These are phyloP conservation scores for Chara braunii DNA, from an alignment of 139 green algal species.

Conservation along the genomic window DNA sequence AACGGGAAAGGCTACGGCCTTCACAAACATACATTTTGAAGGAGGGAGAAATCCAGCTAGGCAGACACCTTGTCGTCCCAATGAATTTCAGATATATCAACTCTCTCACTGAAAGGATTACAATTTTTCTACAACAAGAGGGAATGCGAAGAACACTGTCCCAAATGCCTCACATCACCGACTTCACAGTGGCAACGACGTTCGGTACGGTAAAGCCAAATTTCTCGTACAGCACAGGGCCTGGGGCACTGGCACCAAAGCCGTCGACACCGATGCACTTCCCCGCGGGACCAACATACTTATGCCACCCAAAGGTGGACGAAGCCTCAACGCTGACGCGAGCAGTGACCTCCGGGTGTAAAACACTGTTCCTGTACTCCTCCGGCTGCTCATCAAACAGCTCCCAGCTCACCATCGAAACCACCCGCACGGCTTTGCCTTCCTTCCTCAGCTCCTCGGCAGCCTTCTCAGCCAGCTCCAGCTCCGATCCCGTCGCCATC, in stretches of 20 bases:
- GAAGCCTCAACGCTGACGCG: constrained; percentile 88
- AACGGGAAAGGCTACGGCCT: too few relatives aligned
- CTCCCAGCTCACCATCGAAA: constrained; percentile 94
- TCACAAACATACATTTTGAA: too few relatives aligned
- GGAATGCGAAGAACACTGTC: too few relatives aligned
- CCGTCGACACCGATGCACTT: constrained; percentile 74
- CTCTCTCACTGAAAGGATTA: too few relatives aligned
- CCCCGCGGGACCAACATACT: constrained; percentile 70
- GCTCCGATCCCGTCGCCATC: constrained; percentile 89
- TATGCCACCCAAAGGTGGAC: constrained; percentile 73
- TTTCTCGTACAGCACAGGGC: constrained; percentile 81
- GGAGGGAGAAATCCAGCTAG: too few relatives aligned
- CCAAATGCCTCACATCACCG: too few relatives aligned
- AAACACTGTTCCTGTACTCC: constrained; percentile 48
- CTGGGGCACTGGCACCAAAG: constrained; percentile 87
- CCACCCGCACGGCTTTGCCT: constrained; percentile 63
- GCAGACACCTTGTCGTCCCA: too few relatives aligned
- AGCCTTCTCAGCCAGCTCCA: constrained; percentile 74
- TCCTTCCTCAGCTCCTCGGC: constrained; percentile 75
- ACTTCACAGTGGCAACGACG: constrained; percentile 69
- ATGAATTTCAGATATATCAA: too few relatives aligned
- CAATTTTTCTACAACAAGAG: too few relatives aligned
- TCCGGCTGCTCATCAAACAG: constrained; percentile 85
- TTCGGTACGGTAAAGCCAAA: constrained; percentile 85
- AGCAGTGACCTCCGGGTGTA: constrained; percentile 61